A percentile compares a stretch with the other conserved stretches of the same genome.
Evolutionary conservation across 1,139 yeast species (phyloP).

Genomic region (Lodderomyces elongisporus): DNA sequence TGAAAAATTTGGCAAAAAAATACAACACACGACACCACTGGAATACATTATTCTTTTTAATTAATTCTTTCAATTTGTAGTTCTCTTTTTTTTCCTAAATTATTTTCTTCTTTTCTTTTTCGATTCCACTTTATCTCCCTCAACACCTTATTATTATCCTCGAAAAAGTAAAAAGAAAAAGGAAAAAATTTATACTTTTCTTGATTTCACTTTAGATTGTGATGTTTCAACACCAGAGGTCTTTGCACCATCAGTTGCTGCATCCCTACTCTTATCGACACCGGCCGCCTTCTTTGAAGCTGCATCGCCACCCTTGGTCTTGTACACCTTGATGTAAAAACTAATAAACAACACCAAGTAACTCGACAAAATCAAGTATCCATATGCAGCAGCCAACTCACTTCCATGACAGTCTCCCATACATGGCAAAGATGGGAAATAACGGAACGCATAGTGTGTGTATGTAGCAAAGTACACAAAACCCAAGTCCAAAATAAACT

Average conservation of each 20-base stretch:
- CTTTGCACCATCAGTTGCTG: constrained; percentile 11
- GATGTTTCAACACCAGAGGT: constrained; percentile 6
- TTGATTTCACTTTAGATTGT: constrained; percentile 33
- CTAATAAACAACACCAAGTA: constrained; percentile 88
- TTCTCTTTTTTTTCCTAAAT: too few species aligned
- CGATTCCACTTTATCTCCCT: too few species aligned
- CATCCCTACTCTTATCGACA: constrained; percentile 5
- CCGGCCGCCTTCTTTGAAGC: neutral
- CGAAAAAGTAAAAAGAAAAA: neutral
- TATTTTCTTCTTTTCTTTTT: too few species aligned
- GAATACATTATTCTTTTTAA: too few species aligned
- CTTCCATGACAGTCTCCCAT: constrained; percentile 89
- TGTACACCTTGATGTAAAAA: constrained; percentile 86
- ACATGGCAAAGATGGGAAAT: constrained; percentile 62
- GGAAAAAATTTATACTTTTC: constrained; percentile 32
- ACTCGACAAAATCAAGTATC: constrained; percentile 83
- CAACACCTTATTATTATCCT: too few species aligned
- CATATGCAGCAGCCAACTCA: constrained; percentile 86
- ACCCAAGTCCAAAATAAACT: constrained; percentile 81
- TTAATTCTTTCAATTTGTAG: too few species aligned
- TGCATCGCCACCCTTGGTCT: constrained; percentile 28
- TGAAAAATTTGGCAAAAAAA: too few species aligned
- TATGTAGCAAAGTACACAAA: constrained; percentile 93
- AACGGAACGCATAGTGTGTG: constrained; percentile 63
- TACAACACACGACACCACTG: too few species aligned